phyloP scores from a whole-genome alignment of 768 basidiomycete genomes.

The Boletus fagicola region DNA sequence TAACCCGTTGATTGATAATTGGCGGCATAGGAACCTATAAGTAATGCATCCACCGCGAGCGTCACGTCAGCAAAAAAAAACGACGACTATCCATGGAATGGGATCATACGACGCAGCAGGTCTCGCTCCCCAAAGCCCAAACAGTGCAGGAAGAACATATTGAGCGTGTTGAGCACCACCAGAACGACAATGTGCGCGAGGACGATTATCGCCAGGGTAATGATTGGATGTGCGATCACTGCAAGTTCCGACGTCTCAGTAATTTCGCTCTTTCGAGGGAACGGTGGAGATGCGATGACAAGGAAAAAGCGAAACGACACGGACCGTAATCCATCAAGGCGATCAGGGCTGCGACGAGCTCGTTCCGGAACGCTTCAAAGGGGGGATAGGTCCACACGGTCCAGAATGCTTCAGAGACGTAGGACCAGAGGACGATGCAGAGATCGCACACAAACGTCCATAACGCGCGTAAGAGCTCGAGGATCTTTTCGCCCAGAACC shows the following conservation, averaged over 20 bases:
- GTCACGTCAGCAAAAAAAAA: background rate
- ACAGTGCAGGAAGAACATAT: background rate
- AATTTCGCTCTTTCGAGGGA: no score
- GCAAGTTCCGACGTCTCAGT: background rate
- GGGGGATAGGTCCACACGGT: conserved; percentile 23
- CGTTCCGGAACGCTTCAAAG: conserved; percentile 22
- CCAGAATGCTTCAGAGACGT: conserved; percentile 6
- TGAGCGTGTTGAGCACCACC: background rate
- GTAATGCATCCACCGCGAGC: background rate
- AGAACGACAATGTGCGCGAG: conserved; percentile 15
- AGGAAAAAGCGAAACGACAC: background rate
- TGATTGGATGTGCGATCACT: conserved; percentile 12
- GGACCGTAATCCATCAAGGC: conserved; percentile 14
- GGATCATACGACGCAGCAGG: conserved; percentile 10
- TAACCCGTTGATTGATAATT: conserved; percentile 22
- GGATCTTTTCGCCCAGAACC: conserved; percentile 13
- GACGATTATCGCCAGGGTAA: conserved; percentile 5
- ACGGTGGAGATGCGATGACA: background rate
- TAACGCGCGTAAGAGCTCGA: conserved; percentile 12
- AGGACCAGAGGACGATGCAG: conserved; percentile 10
- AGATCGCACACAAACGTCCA: conserved; percentile 4
- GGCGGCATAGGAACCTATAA: conserved; percentile 13
- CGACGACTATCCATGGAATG: background rate
- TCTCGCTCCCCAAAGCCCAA: background rate
- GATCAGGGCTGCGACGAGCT: conserved; percentile 9